Evolutionary conservation across 2,329 filamentous ascomycete species (phyloP), one percentile per base, ranked within the genome.

Genomic region (Trichoderma sp.): DNA sequence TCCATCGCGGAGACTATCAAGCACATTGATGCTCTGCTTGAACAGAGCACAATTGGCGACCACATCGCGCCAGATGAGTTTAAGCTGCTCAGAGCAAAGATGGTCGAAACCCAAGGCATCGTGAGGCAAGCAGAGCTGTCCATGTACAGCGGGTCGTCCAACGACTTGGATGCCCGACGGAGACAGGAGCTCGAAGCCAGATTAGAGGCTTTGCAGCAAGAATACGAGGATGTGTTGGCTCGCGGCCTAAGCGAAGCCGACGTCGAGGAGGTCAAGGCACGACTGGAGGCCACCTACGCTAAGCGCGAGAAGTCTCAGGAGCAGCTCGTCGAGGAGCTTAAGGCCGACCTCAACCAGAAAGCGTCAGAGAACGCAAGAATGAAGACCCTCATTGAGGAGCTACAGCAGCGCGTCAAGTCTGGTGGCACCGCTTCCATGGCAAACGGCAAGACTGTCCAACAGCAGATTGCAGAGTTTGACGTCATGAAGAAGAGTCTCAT

Each of bases 401-500:
- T 96, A 13, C 92, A 95, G 80, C 88, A 89, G 76, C 89, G 90
- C 73, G 85, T 92, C 79, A 94, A 94, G 85, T 85, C 88, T 64
- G 87, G 88, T 75, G 80, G 81, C 20, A 79, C 82, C 11, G 83
- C 85, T 32, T 87, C 91, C 30, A 93, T 91, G 79, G 84, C 89
- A 70, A 93, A 93, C 77, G 92, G 92, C 86, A 97, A 97, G 87
- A 97, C 94, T 13, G 90, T 98, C 58, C 94, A 97, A 80, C 95
- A 99, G 84, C 96, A 98, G 84, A 97, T 99, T 82, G 93, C 95
- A 72, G 96, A 99, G 80, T 99, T 99, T 77, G 96, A 99, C 82
- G 93, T 94, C 72, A 99, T 99, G 95, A 99, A 99, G 90, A 99
- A 99, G 89, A 97, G 93, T 75, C 87, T 99, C 76, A 99, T 99